Evolutionary conservation across 2,329 filamentous ascomycete genomes (phyloP).

Genomic region (Herpomyces periplanetae): DNA sequence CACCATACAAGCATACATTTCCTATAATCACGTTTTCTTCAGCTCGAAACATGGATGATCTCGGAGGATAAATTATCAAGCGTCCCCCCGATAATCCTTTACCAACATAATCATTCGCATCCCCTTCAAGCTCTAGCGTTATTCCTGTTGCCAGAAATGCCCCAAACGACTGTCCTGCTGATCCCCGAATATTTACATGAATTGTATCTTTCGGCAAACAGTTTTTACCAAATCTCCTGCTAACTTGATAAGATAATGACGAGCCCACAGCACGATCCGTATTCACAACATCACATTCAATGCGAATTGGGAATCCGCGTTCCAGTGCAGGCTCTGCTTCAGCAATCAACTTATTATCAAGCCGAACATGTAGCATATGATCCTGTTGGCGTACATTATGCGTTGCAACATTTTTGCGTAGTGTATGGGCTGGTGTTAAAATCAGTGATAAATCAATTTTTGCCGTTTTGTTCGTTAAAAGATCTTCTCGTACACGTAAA

Average conservation of each 20-base stretch:
- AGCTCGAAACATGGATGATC: constrained; percentile 61
- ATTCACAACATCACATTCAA: constrained; percentile 86
- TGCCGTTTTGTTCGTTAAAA: constrained; percentile 51
- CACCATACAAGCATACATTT: constrained; percentile 80
- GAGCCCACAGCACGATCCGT: constrained; percentile 78
- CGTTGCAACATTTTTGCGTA: constrained; percentile 66
- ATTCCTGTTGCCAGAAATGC: constrained; percentile 73
- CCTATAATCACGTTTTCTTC: constrained; percentile 82
- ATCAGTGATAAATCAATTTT: constrained; percentile 80
- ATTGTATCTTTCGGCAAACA: constrained; percentile 72
- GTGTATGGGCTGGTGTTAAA: constrained; percentile 71
- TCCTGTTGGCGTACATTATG: constrained; percentile 97
- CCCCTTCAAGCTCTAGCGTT: constrained; percentile 73
- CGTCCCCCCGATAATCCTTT: constrained; percentile 80
- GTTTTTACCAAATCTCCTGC: constrained; percentile 54
- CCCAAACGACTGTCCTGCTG: constrained; percentile 81
- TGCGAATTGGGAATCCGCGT: constrained; percentile 62
- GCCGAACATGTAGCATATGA: constrained; percentile 55
- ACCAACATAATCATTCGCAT: constrained; percentile 82
- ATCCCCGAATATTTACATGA: constrained; percentile 82
- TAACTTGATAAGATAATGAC: constrained; percentile 79
- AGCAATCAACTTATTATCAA: constrained; percentile 88
- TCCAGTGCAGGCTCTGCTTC: constrained; percentile 79
- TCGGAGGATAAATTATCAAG: constrained; percentile 66
- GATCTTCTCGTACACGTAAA: constrained; percentile 49